Base-by-base conservation (phyloP, 805 yeast genomes). In the Yarrowia porcina region DNA sequence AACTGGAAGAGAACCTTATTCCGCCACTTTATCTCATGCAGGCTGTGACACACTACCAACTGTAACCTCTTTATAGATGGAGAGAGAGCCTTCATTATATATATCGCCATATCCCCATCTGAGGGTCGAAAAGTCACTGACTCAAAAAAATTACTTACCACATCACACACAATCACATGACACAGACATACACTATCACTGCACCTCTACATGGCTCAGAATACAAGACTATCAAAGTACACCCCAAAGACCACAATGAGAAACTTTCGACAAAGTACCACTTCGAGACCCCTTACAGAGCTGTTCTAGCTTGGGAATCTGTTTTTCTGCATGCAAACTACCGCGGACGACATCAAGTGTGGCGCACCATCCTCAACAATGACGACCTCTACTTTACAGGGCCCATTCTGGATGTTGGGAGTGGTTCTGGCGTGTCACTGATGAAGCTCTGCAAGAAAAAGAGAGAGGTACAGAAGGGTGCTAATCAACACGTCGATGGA, bases 151-250 rank as follows among this genome's bases (percentile, higher is more conserved):
- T 25, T 20, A 45, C 36, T 18, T n/a, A 36, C 41, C 18, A 18
- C 23, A 36, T 10, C 11, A 17, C 15, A 44, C 49, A 45, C 17
- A 30, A 18, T 49, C 57, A 33, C 57, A 52, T 52, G 59, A 52
- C 59, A 20, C 44, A 33, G 25, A 52, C 59, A 17, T 52, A 52
- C 33, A 52, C 59, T 25, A 36, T 52, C 35, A 35, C 44, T 17
- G 32, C 59, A 52, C 59, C 59, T 18, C 59, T 52, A n/a, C 59
- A 52, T 49, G 49, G 61, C 49, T 27, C 61, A 47, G 38, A 56
- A 41, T 39, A 39, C 61, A 20, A 39, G 36, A 56, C 36, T 5
- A 56, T 56, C 49, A 56, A 56, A 56, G 49, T 56, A 20, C 49
- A 39, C 32, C 61, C 61, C 49, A 39, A 41, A 28, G 32, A 38